phyloP scores from a whole-genome alignment of 164 flowering plant species.

The Chimonanthus praecox region DNA sequence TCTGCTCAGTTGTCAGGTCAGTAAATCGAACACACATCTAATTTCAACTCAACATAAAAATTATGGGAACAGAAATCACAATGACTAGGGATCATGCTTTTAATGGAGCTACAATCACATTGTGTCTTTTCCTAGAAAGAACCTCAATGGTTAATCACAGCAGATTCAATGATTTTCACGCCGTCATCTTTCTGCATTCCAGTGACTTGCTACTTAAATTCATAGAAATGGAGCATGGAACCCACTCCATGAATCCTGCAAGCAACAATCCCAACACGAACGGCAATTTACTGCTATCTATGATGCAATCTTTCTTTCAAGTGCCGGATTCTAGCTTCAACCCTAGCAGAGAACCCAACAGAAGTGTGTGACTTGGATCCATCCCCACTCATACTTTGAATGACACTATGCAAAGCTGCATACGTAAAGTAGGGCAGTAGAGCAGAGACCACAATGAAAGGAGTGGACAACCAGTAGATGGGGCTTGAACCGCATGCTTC shows the following conservation, averaged over 20 bases:
- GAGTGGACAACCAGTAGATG: conserved; percentile 47
- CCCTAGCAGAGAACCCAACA: conserved; percentile 58
- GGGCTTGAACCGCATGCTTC: conserved; percentile 65
- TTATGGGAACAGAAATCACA: too few relatives aligned
- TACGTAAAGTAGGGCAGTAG: conserved; percentile 51
- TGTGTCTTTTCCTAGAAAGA: too few relatives aligned
- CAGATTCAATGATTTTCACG: background rate
- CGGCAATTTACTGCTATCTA: background rate
- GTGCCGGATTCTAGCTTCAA: conserved; percentile 16
- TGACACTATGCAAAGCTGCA: conserved; percentile 46
- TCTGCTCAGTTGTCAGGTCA: too few relatives aligned
- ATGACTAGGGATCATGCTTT: too few relatives aligned
- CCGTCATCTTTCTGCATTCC: background rate
- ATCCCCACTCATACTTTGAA: conserved; percentile 32
- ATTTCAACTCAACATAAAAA: too few relatives aligned
- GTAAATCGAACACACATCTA: too few relatives aligned
- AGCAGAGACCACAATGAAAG: conserved; percentile 46
- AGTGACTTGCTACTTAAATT: too few relatives aligned
- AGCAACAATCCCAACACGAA: background rate
- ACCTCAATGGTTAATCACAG: too few relatives aligned
- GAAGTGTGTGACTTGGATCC: conserved; percentile 15
- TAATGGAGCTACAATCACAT: too few relatives aligned
- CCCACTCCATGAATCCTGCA: background rate
- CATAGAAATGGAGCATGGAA: background rate
- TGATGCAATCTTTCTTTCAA: background rate